Evolutionary conservation across 2,329 filamentous ascomycete genomes (phyloP).

Genomic region (Colletotrichum shisoi): DNA sequence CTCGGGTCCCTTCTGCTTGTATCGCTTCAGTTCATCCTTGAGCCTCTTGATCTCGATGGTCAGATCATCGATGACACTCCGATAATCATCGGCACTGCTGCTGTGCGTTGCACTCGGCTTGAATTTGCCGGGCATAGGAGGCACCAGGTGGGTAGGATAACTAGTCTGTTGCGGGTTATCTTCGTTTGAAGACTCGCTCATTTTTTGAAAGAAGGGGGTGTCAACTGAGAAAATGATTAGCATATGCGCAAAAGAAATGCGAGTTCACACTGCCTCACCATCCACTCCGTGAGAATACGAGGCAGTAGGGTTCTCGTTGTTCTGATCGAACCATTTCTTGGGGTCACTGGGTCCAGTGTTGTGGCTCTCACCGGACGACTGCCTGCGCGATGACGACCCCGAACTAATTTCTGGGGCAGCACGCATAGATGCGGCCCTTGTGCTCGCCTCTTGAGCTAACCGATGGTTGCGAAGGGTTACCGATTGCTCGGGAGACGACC

Average conservation of each 20-base stretch:
- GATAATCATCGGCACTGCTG: slow-evolving; percentile 76
- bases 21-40: slow-evolving; percentile 75
- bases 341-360: slow-evolving; percentile 60
- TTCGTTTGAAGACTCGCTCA: slow-evolving; percentile 61
- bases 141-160: slow-evolving; percentile 41
- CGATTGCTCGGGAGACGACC: slow-evolving; percentile 56
- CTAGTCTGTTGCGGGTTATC: slow-evolving; percentile 45
- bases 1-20: slow-evolving; percentile 71
- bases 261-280: slow-evolving; percentile 45
- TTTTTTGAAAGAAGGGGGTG: slow-evolving; percentile 64
- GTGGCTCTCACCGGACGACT: slow-evolving; percentile 61
- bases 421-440: slow-evolving; percentile 38
- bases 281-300: slow-evolving; percentile 59
- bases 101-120: slow-evolving; percentile 53
- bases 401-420: slow-evolving; percentile 34
- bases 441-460: slow-evolving; percentile 53
- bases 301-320: slow-evolving; percentile 59
- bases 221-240: slow-evolving; percentile 51
- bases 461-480: slow-evolving; percentile 59
- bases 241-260: not conserved
- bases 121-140: slow-evolving; percentile 41
- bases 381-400: slow-evolving; percentile 44
- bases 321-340: slow-evolving; percentile 63
- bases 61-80: slow-evolving; percentile 86
- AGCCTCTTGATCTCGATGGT: slow-evolving; percentile 84